Evolutionary conservation across 495 filamentous ascomycete genomes (phyloP).

Genomic region (Penicillium argentinense): DNA sequence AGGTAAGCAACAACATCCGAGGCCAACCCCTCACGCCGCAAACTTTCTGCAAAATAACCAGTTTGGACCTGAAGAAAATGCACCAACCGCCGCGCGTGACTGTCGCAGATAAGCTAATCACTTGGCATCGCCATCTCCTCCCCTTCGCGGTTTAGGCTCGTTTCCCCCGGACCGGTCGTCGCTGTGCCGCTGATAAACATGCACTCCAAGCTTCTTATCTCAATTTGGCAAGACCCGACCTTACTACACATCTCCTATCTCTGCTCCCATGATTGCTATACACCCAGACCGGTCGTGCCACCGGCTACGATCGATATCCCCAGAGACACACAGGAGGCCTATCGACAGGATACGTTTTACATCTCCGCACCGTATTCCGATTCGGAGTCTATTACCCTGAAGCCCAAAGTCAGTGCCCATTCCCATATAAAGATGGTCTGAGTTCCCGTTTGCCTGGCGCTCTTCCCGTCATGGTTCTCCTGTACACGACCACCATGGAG

Average conservation of each 20-base stretch:
- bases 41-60: constrained; percentile 31
- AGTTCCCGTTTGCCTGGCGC: constrained; percentile 6
- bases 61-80: background rate
- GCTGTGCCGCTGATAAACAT: constrained; percentile 4
- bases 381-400: constrained; percentile 1
- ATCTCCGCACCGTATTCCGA: constrained; percentile 7
- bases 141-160: constrained; percentile 23
- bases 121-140: constrained; percentile 39
- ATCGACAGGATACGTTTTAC: constrained; percentile 2
- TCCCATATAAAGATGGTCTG: constrained; percentile 12
- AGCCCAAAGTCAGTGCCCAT: constrained; percentile 10
- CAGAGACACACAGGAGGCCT: constrained; percentile 3
- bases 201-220: constrained; percentile 7
- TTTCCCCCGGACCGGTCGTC: no score
- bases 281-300: background rate
- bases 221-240: background rate
- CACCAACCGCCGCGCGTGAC: background rate
- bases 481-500: constrained; percentile 21
- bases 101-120: constrained; percentile 28
- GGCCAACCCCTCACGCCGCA: no score
- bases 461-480: constrained; percentile 1
- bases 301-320: background rate
- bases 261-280: background rate
- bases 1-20: no score
- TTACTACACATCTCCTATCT: no score